phyloP scores from a whole-genome alignment of 305 asterid species.

The Solanum chacoense region DNA sequence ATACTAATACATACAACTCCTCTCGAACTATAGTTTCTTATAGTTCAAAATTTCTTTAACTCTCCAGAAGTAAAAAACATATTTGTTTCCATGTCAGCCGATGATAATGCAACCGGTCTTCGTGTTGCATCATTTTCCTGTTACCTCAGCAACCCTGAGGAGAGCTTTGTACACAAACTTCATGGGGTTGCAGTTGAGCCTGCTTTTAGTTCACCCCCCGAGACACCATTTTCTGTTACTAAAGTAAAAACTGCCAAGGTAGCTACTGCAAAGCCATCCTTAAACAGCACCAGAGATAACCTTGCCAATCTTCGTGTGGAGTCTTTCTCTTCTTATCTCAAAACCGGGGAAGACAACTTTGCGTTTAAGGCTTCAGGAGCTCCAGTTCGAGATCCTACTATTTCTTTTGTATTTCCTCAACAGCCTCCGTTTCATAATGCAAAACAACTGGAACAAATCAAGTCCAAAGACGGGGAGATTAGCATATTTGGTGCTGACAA shows the following conservation, averaged over 20 bases:
- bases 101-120: constrained; percentile 22
- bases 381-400: constrained; percentile 31
- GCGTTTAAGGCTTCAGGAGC: constrained; percentile 26
- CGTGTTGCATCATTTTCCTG: constrained; percentile 78
- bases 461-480: constrained; percentile 39
- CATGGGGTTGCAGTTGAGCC: constrained; percentile 6
- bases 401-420: constrained; percentile 27
- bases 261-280: constrained; percentile 17
- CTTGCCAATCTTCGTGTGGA: constrained; percentile 50
- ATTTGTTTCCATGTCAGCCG: constrained; percentile 34
- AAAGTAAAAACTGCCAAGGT: constrained; percentile 14
- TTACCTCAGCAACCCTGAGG: constrained; percentile 54
- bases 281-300: constrained; percentile 18
- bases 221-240: constrained; percentile 14
- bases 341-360: constrained; percentile 39
- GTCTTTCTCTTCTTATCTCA: constrained; percentile 61
- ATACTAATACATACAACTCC: neutral
- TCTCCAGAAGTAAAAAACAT: neutral
- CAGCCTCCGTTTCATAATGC: constrained; percentile 3
- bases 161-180: constrained; percentile 28
- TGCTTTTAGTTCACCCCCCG: constrained; percentile 21
- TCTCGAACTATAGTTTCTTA: neutral
- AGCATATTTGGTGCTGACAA: constrained; percentile 70
- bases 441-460: constrained; percentile 8
- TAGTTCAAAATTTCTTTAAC: neutral